Base-by-base conservation (phyloP, 1,284 basidiomycete genomes). In the Cryptococcus sp. region DNA sequence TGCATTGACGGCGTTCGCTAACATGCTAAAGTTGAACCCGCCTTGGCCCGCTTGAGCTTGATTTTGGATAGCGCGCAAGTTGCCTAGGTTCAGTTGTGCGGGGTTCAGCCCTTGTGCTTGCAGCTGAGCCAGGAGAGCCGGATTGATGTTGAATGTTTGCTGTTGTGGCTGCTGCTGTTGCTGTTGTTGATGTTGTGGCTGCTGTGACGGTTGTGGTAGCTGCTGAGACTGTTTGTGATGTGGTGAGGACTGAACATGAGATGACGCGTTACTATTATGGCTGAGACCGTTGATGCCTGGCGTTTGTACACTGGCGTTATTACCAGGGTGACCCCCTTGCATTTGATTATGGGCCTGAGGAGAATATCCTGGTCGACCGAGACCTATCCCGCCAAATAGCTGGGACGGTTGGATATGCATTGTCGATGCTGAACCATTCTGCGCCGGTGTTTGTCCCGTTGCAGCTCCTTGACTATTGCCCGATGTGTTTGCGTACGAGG, bases 91-190 rank as follows among this genome's bases (percentile, higher is more conserved):
- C 46, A n/a, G 17, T 22, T 90, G 40, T 89, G 67, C 81, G 34
- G 87, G 89, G 13, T 89, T 87, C 39, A 81, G 90, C 23, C 85
- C 87, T 38, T 29, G n/a, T 5, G 51, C 23, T 49, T 22, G 13
- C 13, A 83, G 81, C 5, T 85, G 86, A 1, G 84, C 87, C 3
- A 29, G 46, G 11, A 87, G 90, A 57, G 70, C 85, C 39, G 79
- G 89, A 38, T 89, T 22, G n/a, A 44, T n/a, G 6, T n/a, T 22
- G 41, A 44, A 44, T 7, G 41, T 10, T 44, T n/a, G 41, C n/a
- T 44, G 41, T 44, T 44, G 41, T n/a, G 1, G 41, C n/a, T 44
- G 41, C 13, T 44, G 41, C 13, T 85, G 81, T 78, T 50, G 29
- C 37, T 88, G 54, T 75, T 88, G 57, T 5, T 17, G 29, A 19